Evolutionary conservation across 441 rosid genomes (phyloP), one percentile per base, ranked within the genome.

Genomic region (Adansonia madagascariensis): DNA sequence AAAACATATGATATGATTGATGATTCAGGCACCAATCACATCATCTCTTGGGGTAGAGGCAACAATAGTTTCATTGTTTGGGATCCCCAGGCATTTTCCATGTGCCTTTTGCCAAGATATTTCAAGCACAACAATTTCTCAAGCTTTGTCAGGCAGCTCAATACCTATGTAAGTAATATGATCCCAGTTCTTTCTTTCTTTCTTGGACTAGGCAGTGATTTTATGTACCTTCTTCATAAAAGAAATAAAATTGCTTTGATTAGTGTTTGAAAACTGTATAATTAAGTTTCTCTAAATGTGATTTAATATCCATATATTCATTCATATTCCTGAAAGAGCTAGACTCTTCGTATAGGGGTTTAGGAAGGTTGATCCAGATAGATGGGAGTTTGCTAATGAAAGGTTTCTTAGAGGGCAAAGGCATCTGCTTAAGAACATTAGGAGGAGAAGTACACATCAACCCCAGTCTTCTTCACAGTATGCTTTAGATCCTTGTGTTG

Each of bases 321-420:
- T 35, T 35, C 39, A 35, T 35, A 35, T 35, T 35, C 39, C 3
- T 3, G 39, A 35, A 35, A 35, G 39, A 35, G 39, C 39, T 35
- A 35, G 39, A 35, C 3, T 35, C 39, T 80, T 78, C 67, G 15
- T 80, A 82, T 85, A 93, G 97, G 97, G 98, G 74, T 94, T 94
- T 87, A 89, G 91, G 79, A 94, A 94, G 82, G 91, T 91, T 77
- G 97, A 94, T 85, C 91, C 95, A 22, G 98, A 35, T 35, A 35
- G 39, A 35, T 35, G 39, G 39, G 39, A 35, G 39, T 35, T 35
- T 3, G 39, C 39, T 43, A 88, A 88, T 80, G 98, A 90, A 87
- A 92, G 89, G 74, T 94, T 94, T 88, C 85, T 94, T 14, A 87
- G 93, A 86, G 98, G 98, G 55, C 88, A 89, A 80, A 91, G 80